Conservation (phyloP, 169 alveolate genomes). For the Eimeria brunetti region DNA sequence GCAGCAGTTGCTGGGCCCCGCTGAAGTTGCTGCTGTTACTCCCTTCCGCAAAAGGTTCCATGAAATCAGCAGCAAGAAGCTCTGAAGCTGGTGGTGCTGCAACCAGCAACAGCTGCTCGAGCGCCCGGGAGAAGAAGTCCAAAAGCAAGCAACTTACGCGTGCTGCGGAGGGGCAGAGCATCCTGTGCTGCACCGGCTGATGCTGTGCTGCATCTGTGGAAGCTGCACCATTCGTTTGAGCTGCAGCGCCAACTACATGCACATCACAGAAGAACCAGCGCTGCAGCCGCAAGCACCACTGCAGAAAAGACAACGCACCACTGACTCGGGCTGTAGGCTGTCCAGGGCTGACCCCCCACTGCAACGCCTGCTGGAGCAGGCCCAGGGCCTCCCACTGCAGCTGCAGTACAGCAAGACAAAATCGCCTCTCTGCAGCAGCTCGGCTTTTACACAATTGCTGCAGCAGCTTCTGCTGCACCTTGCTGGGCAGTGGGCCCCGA, state of each 20-base stretch:
- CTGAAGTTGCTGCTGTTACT: neutral
- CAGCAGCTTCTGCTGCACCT: slow-evolving; percentile 58
- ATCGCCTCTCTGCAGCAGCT: slow-evolving; percentile 66
- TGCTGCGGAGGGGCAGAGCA: slow-evolving; percentile 54
- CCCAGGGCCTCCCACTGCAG: slow-evolving; percentile 74
- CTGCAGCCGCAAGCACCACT: slow-evolving; percentile 70
- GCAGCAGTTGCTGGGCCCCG: slow-evolving; percentile 35
- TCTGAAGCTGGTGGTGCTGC: slow-evolving; percentile 56
- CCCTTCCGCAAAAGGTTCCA: neutral
- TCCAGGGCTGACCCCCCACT: slow-evolving; percentile 47
- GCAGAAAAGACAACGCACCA: slow-evolving; percentile 44
- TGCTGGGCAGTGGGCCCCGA: slow-evolving; percentile 64
- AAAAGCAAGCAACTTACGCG: slow-evolving; percentile 40
- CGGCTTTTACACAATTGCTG: slow-evolving; percentile 39
- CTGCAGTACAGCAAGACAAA: slow-evolving; percentile 59
- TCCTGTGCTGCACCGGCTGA: slow-evolving; percentile 10
- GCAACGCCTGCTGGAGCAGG: slow-evolving; percentile 59
- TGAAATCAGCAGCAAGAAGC: slow-evolving; percentile 5
- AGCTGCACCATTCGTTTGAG: neutral
- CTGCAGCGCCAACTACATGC: slow-evolving; percentile 29
- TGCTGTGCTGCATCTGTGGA: neutral
- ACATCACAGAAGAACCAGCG: slow-evolving; percentile 58
- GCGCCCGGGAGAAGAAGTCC: slow-evolving; percentile 41
- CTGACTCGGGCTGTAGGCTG: slow-evolving; percentile 62
- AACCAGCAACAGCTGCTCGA: slow-evolving; percentile 67